These are phyloP conservation scores for Picochlorum sp. DNA, from an alignment of 139 green algal species.

Conservation along the genomic window DNA sequence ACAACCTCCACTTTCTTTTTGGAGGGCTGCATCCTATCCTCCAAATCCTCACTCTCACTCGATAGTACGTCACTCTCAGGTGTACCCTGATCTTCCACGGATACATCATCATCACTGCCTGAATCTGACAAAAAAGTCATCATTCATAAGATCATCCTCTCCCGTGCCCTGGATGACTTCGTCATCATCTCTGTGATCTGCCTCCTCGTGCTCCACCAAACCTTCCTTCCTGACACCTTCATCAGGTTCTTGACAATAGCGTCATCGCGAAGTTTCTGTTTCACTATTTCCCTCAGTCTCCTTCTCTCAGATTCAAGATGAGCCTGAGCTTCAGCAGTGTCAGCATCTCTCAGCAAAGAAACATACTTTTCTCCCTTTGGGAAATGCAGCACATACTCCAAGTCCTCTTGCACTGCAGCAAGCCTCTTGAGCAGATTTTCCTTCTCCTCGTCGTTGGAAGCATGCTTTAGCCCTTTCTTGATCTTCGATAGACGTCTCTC, in stretches of 20 bases:
- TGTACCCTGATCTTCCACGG: too few species aligned
- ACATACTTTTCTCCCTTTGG: conserved; percentile 81
- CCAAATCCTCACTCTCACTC: neutral
- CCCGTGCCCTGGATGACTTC: neutral
- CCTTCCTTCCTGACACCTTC: conserved; percentile 36
- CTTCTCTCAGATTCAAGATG: conserved; percentile 42
- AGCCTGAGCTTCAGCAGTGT: conserved; percentile 41
- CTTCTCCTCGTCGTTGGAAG: conserved; percentile 1
- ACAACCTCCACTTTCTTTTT: too few species aligned
- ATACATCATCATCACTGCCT: too few species aligned
- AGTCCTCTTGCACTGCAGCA: conserved; percentile 39
- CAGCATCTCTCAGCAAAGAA: conserved; percentile 48
- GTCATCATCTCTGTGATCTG: neutral
- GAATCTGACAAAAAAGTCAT: too few species aligned
- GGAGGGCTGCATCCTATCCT: neutral
- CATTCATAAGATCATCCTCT: neutral
- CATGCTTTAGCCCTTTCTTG: conserved; percentile 14
- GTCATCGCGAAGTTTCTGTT: conserved; percentile 30
- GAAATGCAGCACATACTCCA: conserved; percentile 80
- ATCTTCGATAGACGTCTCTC: conserved; percentile 56
- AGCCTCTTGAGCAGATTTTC: conserved; percentile 9
- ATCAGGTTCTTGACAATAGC: conserved; percentile 63
- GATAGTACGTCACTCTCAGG: neutral
- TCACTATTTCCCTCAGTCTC: conserved; percentile 41
- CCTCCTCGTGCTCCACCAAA: conserved; percentile 1